Base-by-base conservation (phyloP, 306 rosid genomes). In the Cicer pinnatifidum region DNA sequence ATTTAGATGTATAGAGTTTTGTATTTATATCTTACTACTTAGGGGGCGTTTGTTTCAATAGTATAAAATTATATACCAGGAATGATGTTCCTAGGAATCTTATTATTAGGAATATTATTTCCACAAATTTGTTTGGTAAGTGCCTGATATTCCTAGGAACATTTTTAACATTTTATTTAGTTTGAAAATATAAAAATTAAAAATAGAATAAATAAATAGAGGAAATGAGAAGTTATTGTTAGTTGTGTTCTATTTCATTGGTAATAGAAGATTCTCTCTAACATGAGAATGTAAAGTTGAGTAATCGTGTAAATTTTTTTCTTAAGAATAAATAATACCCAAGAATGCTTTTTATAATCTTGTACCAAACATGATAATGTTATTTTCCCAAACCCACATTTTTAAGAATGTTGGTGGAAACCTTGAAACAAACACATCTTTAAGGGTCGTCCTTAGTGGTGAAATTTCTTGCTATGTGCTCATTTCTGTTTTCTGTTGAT, bases 401-500 rank as follows among this genome's bases (percentile, higher is more conserved):
- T n/a, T 41, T 1, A 59, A 12, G 43, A 59, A 59, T 59, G 40
- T 59, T 59, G 33, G 19, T 23, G 40, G 37, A 58, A 58, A 58
- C 64, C 64, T 58, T 58, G 64, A 28, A 58, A 28, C 9, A 1
- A 58, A 58, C 64, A 58, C 64, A 58, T 9, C 10, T 9, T 20
- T 52, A 17, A 38, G 11, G 63, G 52, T 51, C 16, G 8, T 39
- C 45, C 28, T 67, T 48, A 20, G 23, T 46, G 58, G 72, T 47
- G 72, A 28, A 47, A 67, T 68, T 68, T 68, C 73, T 28, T 47
- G 41, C 23, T 45, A 67, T 46, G 65, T 59, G 17, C 17, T 28
- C 7, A 11, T 59, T 7, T 46, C 8, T 57, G 6, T 57, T 66
- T 81, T 19, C 48, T 59, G 59, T 81, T 85, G 72, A 64, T 64